These are phyloP conservation scores for Macrophomina tecta DNA, from an alignment of 2,329 filamentous ascomycete genomes.

Conservation along the genomic window DNA sequence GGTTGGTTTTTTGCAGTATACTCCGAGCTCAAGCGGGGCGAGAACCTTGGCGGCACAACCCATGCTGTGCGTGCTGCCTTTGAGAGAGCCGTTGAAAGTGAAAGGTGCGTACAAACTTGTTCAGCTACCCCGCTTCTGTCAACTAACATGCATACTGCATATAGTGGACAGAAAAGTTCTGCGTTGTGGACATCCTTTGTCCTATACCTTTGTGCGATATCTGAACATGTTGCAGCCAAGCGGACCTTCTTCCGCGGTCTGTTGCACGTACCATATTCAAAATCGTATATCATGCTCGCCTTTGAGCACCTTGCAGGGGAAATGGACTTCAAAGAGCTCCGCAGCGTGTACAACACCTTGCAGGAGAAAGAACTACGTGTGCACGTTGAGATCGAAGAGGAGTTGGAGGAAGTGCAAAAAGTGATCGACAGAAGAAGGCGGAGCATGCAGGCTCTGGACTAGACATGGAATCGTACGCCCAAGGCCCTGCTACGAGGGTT, in stretches of 20 bases:
- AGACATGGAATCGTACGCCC: background rate
- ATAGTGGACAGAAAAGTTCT: slow-evolving; percentile 37
- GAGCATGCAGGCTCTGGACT: background rate
- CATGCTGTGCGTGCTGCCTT: slow-evolving; percentile 63
- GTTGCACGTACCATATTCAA: slow-evolving; percentile 66
- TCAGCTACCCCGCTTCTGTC: background rate
- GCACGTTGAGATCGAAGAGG: slow-evolving; percentile 59
- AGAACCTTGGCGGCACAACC: slow-evolving; percentile 51
- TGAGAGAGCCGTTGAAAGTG: slow-evolving; percentile 54
- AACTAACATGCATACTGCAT: background rate
- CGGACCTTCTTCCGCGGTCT: slow-evolving; percentile 63
- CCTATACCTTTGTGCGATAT: slow-evolving; percentile 22
- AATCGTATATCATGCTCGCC: slow-evolving; percentile 64
- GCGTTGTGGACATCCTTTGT: slow-evolving; percentile 43
- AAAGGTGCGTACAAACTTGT: slow-evolving; percentile 2
- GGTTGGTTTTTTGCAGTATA: slow-evolving; percentile 62
- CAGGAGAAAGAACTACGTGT: slow-evolving; percentile 67
- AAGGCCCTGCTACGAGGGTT: background rate
- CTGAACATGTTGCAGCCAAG: slow-evolving; percentile 44
- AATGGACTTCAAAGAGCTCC: slow-evolving; percentile 56
- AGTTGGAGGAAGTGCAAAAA: slow-evolving; percentile 28
- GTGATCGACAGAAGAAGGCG: background rate
- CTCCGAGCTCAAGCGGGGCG: slow-evolving; percentile 57
- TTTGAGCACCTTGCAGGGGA: slow-evolving; percentile 51
- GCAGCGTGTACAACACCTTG: slow-evolving; percentile 61